Evolutionary conservation across 2,329 filamentous ascomycete genomes (phyloP).

Genomic region (Pseudogymnoascus sp.): DNA sequence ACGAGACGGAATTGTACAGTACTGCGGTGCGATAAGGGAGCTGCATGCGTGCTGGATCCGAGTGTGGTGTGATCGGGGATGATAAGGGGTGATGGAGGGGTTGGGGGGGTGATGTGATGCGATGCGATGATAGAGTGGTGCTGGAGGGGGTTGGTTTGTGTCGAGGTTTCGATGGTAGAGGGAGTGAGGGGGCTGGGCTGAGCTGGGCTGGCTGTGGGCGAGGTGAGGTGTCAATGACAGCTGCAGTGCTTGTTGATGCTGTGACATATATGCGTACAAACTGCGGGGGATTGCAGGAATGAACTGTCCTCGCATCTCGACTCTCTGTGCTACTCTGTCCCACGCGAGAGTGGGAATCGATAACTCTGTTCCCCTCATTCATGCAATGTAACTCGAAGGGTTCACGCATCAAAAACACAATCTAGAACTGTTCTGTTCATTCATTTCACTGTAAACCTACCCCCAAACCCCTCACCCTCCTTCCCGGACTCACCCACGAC

Average conservation of each 20-base stretch:
- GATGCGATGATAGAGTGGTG: neutral
- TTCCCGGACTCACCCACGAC: neutral
- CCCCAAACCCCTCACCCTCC: neutral
- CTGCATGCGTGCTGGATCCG: neutral
- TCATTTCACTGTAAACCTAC: neutral
- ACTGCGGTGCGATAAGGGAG: neutral
- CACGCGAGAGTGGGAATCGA: neutral
- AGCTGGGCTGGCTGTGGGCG: neutral
- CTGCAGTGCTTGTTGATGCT: neutral
- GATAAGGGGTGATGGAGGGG: neutral
- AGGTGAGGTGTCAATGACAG: neutral
- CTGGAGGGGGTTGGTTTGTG: neutral
- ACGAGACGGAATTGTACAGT: neutral
- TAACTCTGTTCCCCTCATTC: neutral
- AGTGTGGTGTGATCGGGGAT: neutral
- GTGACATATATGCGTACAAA: neutral
- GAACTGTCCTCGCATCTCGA: neutral
- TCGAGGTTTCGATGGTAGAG: neutral
- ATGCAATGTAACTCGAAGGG: neutral
- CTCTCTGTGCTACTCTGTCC: neutral
- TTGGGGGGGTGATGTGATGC: neutral
- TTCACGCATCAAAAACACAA: neutral
- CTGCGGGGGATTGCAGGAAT: neutral
- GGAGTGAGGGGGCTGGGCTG: neutral
- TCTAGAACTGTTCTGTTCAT: neutral